Evolutionary conservation across 129 eudicot species (phyloP).

Genomic region (sunflower (Helianthus annuus)): HanXRQr2.0-SUNRISE NC_035448.2:185888169-185888668

Average conservation of each 20-base stretch:
- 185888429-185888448: constrained; percentile 37
- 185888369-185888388: constrained; percentile 54
- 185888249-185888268: background rate
- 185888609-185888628: constrained; percentile 68
- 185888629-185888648: constrained; percentile 41
- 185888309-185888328: background rate
- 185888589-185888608: constrained; percentile 69
- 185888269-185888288: constrained; percentile 22
- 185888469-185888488: constrained; percentile 62
- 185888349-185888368: constrained; percentile 35
- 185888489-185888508: constrained; percentile 69
- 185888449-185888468: constrained; percentile 81
- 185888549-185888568: constrained; percentile 58
- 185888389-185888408: constrained; percentile 35
- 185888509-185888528: constrained; percentile 50
- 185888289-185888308: constrained; percentile 22
- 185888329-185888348: background rate
- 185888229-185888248: constrained; percentile 1
- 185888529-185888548: constrained; percentile 42
- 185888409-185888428: background rate
- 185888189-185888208: constrained; percentile 6
- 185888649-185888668: background rate
- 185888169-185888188: constrained; percentile 6
- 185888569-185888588: constrained; percentile 68
- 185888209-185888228: constrained; percentile 7